Evolutionary conservation across 1,284 basidiomycete genomes (phyloP).

Genomic region (Coniferiporia weirii): DNA sequence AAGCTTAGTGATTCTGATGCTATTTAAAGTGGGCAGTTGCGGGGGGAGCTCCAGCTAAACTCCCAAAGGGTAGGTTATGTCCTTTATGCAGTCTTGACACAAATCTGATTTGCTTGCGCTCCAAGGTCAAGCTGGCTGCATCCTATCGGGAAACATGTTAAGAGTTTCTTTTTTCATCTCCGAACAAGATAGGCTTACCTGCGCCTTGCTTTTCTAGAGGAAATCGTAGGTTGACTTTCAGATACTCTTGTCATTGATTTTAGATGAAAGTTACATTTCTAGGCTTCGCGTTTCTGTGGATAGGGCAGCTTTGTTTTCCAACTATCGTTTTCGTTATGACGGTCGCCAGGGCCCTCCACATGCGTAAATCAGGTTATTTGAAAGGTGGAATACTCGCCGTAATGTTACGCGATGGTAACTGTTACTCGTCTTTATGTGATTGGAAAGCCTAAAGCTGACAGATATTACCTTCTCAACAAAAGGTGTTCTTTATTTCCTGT

Average conservation of each 20-base stretch:
- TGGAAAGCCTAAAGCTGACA: too few species aligned
- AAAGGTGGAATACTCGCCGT: too few species aligned
- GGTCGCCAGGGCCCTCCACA: not conserved
- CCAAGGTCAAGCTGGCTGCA: not conserved
- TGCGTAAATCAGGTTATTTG: too few species aligned
- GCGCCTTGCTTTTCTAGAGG: not conserved
- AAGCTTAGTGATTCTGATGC: not conserved
- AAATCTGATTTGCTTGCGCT: not conserved
- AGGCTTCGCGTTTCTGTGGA: conserved; percentile 3
- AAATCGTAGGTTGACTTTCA: not conserved
- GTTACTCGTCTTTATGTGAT: too few species aligned
- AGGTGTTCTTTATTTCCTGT: too few species aligned
- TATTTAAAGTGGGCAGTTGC: conserved; percentile 1
- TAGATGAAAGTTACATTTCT: not conserved
- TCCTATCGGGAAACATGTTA: not conserved
- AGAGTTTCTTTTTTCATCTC: not conserved
- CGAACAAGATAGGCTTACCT: not conserved
- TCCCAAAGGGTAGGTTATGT: not conserved
- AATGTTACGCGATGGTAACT: too few species aligned
- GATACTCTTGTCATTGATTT: not conserved
- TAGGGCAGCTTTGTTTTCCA: conserved; percentile 1
- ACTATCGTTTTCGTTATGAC: conserved; percentile 1
- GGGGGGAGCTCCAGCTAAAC: not conserved
- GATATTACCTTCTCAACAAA: too few species aligned
- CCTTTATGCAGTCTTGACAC: not conserved